phyloP scores from a whole-genome alignment of 306 rosid genomes.

The Acmispon strigosus region DNA sequence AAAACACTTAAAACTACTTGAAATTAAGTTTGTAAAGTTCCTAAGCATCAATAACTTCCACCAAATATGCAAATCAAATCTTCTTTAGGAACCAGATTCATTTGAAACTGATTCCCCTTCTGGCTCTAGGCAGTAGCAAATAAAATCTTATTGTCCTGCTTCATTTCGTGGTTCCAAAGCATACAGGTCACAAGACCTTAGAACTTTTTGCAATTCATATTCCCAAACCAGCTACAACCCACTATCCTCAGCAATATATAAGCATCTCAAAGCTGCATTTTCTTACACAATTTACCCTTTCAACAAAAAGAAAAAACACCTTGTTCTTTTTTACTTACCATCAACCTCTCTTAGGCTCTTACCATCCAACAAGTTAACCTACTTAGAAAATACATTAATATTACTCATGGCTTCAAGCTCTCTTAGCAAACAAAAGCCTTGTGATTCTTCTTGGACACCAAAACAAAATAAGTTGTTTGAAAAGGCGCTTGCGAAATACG shows the following conservation, averaged over 20 bases:
- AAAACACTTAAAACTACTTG: neutral
- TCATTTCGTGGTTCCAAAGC: conserved; percentile 43
- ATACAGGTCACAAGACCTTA: conserved; percentile 32
- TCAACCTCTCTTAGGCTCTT: neutral
- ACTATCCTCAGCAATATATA: conserved; percentile 28
- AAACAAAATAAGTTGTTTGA: conserved; percentile 57
- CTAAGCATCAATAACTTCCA: neutral
- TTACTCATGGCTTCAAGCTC: conserved; percentile 52
- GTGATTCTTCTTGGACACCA: conserved; percentile 45
- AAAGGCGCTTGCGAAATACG: conserved; percentile 51
- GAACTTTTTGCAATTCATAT: conserved; percentile 24
- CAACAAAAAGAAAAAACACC: neutral
- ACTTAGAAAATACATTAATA: neutral
- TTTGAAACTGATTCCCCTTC: conserved; percentile 27
- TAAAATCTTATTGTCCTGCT: conserved; percentile 18
- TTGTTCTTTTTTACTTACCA: neutral
- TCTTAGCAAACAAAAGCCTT: conserved; percentile 28
- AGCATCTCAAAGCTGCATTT: conserved; percentile 11
- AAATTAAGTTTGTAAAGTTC: neutral
- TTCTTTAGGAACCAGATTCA: conserved; percentile 29
- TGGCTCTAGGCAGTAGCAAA: conserved; percentile 6
- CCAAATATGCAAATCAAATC: neutral
- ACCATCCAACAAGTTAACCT: neutral
- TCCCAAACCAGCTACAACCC: conserved; percentile 28
- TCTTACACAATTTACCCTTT: conserved; percentile 18